Evolutionary conservation across 164 flowering plant species (phyloP).

Genomic region (Litsea cubeba): DNA sequence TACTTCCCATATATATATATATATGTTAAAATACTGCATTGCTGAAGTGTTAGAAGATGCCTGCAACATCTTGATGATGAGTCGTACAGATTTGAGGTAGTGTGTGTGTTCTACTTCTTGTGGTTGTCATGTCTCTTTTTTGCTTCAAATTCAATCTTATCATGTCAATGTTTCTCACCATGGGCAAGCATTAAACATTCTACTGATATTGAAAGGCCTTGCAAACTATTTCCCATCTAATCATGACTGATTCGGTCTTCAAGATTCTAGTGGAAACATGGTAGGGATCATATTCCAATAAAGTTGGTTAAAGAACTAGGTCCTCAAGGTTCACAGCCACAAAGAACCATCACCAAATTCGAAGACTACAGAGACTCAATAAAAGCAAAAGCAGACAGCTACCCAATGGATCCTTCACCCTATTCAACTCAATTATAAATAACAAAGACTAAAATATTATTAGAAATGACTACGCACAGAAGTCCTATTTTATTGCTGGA

Average conservation of each 20-base stretch:
- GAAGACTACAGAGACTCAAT: conserved; percentile 78
- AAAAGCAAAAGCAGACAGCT: conserved; percentile 61
- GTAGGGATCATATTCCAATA: conserved; percentile 96
- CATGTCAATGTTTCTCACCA: too few species aligned
- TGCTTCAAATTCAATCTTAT: too few species aligned
- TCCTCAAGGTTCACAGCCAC: conserved; percentile 88
- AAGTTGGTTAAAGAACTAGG: conserved; percentile 84
- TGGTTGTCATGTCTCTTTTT: too few species aligned
- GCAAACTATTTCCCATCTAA: conserved; percentile 5
- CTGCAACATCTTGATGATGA: too few species aligned
- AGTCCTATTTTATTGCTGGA: conserved; percentile 77
- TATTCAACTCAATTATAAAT: conserved; percentile 55
- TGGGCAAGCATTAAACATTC: background rate
- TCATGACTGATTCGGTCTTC: conserved; percentile 33
- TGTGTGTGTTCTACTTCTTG: too few species aligned
- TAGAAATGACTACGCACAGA: conserved; percentile 51
- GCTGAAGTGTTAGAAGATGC: too few species aligned
- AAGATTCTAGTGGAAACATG: conserved; percentile 84
- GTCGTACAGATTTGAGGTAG: too few species aligned
- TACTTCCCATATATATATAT: too few species aligned
- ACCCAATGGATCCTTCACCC: conserved; percentile 56
- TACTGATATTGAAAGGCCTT: too few species aligned
- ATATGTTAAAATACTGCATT: too few species aligned
- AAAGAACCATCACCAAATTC: conserved; percentile 55
- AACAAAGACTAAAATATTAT: conserved; percentile 68